These are phyloP conservation scores for Castanea crenata DNA, from an alignment of 306 rosid species.

Conservation along the genomic window DNA sequence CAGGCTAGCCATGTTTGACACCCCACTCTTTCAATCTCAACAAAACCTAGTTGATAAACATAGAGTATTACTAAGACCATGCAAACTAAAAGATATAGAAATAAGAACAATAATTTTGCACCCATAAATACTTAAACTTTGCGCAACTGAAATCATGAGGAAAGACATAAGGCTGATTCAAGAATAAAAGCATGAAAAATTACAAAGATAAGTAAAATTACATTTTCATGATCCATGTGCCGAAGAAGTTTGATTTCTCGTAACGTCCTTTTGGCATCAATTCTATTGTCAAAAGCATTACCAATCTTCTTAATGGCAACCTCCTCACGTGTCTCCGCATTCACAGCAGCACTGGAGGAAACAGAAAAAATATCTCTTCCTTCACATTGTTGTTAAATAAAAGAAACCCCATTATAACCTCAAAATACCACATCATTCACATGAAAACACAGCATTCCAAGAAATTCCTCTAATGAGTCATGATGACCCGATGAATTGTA, in stretches of 20 bases:
- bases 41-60: background rate
- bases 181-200: constrained; percentile 9
- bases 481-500: background rate
- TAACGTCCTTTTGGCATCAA: constrained; percentile 88
- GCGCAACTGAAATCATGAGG: background rate
- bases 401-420: background rate
- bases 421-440: constrained; percentile 4
- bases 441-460: background rate
- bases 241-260: constrained; percentile 94
- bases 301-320: constrained; percentile 99
- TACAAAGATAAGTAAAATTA: constrained; percentile 33
- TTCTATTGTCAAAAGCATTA: constrained; percentile 95
- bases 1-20: background rate
- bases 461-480: background rate
- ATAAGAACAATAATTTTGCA: background rate
- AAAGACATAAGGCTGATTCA: constrained; percentile 2
- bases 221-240: constrained; percentile 96
- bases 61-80: background rate
- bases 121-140: constrained; percentile 8
- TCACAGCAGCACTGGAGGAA: constrained; percentile 79
- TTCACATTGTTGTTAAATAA: constrained; percentile 29
- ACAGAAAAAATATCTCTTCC: constrained; percentile 28
- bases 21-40: background rate
- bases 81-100: background rate
- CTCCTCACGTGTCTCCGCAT: constrained; percentile 77